Conservation (phyloP, 192 early-diverging fungal genomes). For the Ambispora gerdemannii region DNA sequence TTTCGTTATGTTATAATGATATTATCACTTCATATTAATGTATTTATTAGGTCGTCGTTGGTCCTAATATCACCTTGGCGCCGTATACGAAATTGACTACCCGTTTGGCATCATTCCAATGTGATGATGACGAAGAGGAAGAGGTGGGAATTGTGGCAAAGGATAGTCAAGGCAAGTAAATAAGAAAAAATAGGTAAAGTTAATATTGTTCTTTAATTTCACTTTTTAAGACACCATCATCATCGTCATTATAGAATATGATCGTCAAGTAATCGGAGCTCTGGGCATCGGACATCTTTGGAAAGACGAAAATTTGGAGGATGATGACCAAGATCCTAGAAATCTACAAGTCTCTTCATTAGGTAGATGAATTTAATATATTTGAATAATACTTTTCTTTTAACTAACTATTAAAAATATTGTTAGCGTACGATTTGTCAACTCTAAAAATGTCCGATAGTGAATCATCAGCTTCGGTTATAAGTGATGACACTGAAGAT, state of each 20-base stretch:
- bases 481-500: constrained; percentile 45
- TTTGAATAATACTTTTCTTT: too few relatives aligned
- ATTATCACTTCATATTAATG: neutral
- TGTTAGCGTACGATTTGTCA: constrained; percentile 49
- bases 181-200: too few relatives aligned
- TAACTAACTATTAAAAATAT: too few relatives aligned
- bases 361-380: constrained; percentile 35
- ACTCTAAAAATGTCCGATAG: constrained; percentile 41
- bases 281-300: constrained; percentile 62
- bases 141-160: constrained; percentile 31
- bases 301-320: constrained; percentile 34
- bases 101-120: constrained; percentile 39
- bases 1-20: neutral
- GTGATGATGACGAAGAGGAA: constrained; percentile 39
- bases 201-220: too few relatives aligned
- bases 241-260: constrained; percentile 28
- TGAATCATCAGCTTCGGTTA: constrained; percentile 36
- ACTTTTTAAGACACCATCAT: too few relatives aligned
- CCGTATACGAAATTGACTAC: constrained; percentile 62
- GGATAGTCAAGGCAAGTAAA: too few relatives aligned
- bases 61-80: constrained; percentile 68
- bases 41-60: constrained; percentile 53
- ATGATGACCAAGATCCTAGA: constrained; percentile 50
- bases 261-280: constrained; percentile 49
- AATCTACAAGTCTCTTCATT: constrained; percentile 52